Conservation (phyloP, 2,329 filamentous ascomycete genomes). For the Ophiobolus disseminans region DNA sequence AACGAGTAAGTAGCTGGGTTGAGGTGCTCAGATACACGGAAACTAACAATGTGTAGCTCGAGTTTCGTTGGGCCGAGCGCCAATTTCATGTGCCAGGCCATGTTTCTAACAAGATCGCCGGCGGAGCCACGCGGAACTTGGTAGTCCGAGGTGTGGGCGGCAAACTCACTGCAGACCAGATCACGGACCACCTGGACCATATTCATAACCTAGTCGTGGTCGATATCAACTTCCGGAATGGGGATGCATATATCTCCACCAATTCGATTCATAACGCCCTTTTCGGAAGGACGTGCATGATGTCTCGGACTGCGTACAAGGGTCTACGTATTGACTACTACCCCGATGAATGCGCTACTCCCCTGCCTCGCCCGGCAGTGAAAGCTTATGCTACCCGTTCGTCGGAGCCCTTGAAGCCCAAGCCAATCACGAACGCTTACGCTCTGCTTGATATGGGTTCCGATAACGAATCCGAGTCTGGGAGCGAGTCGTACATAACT, state of each 20-base stretch:
- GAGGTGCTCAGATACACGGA: too few relatives aligned
- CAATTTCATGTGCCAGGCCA: conserved; percentile 72
- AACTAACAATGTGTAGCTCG: conserved; percentile 59
- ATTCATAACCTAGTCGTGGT: conserved; percentile 81
- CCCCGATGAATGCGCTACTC: conserved; percentile 73
- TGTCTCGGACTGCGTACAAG: conserved; percentile 71
- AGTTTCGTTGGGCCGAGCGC: conserved; percentile 72
- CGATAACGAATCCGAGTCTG: conserved; percentile 35
- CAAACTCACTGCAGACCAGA: conserved; percentile 66
- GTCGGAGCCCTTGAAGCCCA: conserved; percentile 20
- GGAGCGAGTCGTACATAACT: conserved; percentile 29
- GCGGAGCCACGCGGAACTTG: conserved; percentile 76
- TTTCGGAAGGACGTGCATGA: conserved; percentile 80
- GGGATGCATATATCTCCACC: conserved; percentile 72
- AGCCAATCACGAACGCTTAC: conserved; percentile 40
- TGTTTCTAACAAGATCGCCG: conserved; percentile 68
- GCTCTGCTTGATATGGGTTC: conserved; percentile 38
- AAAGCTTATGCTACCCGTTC: conserved; percentile 16
- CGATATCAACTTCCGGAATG: conserved; percentile 64
- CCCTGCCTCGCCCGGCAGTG: conserved; percentile 51
- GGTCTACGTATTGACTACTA: conserved; percentile 73
- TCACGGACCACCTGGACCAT: conserved; percentile 79
- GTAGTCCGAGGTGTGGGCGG: conserved; percentile 66
- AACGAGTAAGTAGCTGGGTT: conserved; percentile 63
- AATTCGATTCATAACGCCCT: conserved; percentile 80